These are phyloP conservation scores for Alternaria sp. DNA, from an alignment of 2,329 filamentous ascomycete species.

Conservation along the genomic window DNA sequence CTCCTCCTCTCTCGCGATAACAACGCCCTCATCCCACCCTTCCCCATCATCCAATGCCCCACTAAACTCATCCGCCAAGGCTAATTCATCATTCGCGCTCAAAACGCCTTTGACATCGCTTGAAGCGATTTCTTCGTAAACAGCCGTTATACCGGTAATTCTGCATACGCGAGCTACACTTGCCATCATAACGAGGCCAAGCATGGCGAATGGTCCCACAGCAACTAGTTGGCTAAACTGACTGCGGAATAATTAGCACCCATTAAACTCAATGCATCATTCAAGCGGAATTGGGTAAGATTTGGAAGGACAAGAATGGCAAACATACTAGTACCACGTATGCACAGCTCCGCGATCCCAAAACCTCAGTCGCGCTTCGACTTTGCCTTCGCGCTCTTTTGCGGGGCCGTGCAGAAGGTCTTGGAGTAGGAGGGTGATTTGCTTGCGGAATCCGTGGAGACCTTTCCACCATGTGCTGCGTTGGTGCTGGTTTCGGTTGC, in stretches of 20 bases:
- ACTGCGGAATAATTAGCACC: conserved; percentile 24
- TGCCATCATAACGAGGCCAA: conserved; percentile 57
- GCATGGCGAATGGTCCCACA: conserved; percentile 55
- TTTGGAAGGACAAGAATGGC: not conserved
- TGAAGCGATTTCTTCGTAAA: conserved; percentile 54
- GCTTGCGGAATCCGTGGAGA: conserved; percentile 75
- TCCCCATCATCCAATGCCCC: conserved; percentile 36
- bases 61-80: conserved; percentile 43
- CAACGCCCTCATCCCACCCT: conserved; percentile 42
- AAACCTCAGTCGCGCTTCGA: conserved; percentile 45
- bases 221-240: conserved; percentile 57
- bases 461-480: conserved; percentile 81
- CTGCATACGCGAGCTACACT: conserved; percentile 52
- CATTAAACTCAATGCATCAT: not conserved
- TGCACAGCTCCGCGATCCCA: conserved; percentile 52
- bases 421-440: conserved; percentile 63
- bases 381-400: conserved; percentile 25
- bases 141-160: conserved; percentile 52
- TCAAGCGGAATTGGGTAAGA: not conserved
- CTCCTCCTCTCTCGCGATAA: conserved; percentile 34
- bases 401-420: conserved; percentile 35
- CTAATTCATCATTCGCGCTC: conserved; percentile 53
- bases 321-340: conserved; percentile 49
- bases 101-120: conserved; percentile 54
- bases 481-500: conserved; percentile 92